A percentile compares a stretch with the other conserved stretches of the same genome.
Conservation (phyloP, 768 basidiomycete genomes). For the Leccinellum rugosiceps region DNA sequence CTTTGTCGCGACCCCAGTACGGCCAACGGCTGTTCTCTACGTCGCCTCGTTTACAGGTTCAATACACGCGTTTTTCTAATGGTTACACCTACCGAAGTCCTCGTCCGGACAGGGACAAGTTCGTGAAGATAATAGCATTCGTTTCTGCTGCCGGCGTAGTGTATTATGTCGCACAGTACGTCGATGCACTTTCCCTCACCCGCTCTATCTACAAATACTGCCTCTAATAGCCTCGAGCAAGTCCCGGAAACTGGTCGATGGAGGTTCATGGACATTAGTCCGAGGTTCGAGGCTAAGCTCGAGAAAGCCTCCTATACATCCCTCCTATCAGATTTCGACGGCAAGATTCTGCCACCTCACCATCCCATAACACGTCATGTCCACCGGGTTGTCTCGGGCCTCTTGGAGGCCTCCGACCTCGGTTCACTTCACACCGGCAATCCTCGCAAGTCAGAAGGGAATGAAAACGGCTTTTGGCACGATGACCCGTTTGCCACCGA, state of each 20-base stretch:
- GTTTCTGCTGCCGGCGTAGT: constrained; percentile 19
- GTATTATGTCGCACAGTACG: constrained; percentile 31
- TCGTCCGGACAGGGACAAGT: constrained; percentile 8
- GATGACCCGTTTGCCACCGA: constrained; percentile 18
- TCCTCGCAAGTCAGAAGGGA: constrained; percentile 1
- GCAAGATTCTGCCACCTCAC: constrained; percentile 56
- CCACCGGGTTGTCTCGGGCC: constrained; percentile 60
- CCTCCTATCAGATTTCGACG: constrained; percentile 49
- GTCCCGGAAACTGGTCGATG: constrained; percentile 85
- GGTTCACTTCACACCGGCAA: constrained; percentile 45
- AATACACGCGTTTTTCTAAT: constrained; percentile 29
- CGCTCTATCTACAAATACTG: not conserved
- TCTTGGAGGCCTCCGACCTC: constrained; percentile 70
- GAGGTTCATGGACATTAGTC: constrained; percentile 81
- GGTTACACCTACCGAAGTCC: not conserved
- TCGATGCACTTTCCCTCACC: not conserved
- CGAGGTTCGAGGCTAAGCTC: constrained; percentile 53
- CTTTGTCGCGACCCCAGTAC: not conserved
- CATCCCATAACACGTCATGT: constrained; percentile 69
- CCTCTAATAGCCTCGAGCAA: constrained; percentile 61
- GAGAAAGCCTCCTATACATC: constrained; percentile 39
- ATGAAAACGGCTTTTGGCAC: constrained; percentile 22
- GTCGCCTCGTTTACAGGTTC: constrained; percentile 16
- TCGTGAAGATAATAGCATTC: constrained; percentile 15
- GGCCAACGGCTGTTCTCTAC: constrained; percentile 19